Base-by-base conservation (phyloP, 202 grass and related monocot genomes). In the Zizania palustris region DNA sequence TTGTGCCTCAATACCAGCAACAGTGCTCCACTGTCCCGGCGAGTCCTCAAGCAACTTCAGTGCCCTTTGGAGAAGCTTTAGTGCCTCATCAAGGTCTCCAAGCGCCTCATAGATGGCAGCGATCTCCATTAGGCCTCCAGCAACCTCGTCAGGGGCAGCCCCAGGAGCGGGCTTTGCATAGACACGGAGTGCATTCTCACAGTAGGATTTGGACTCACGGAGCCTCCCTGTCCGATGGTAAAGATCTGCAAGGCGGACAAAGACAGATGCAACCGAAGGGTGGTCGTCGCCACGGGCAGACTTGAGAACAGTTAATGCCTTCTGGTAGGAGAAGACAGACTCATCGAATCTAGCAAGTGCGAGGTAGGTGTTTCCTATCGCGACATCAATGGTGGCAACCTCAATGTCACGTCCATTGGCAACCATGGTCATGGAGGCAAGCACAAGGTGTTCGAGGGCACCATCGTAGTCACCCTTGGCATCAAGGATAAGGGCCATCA, bases 251-350 rank as follows among this genome's bases (percentile, higher is more conserved):
- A 99, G 92, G 81, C 96, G 96, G 37, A 90, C 92, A 9, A 93
- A 90, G 73, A 95, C 96, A 0, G 92, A 83, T 56, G 96, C 96
- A 37, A 99, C 90, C 2, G 89, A 84, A 0, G 89, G 89, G 41
- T 99, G 92, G 64, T 89, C 87, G 2, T 96, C 96, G 0, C 96
- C 92, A 9, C 87, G 82, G 4, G 92, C 69, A 8, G 96, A 93
- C 69, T 99, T 99, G 78, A 99, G 84, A 7, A 99, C 92, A 0
- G 92, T 99, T 70, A 99, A 46, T 0, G 96, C 89, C 80, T 99
- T 96, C 85, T 99, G 96, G 81, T 99, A 99, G 13, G 96, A 99
- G 89, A 99, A 99, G 79, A 99, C 92, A 7, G 96, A 82, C 85
- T 99, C 96, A 7, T 99, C 96, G 8, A 99, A 99, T 4, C 96